phyloP scores from a whole-genome alignment of 192 early-diverging fungal genomes.

The Mortierella claussenii region DNA sequence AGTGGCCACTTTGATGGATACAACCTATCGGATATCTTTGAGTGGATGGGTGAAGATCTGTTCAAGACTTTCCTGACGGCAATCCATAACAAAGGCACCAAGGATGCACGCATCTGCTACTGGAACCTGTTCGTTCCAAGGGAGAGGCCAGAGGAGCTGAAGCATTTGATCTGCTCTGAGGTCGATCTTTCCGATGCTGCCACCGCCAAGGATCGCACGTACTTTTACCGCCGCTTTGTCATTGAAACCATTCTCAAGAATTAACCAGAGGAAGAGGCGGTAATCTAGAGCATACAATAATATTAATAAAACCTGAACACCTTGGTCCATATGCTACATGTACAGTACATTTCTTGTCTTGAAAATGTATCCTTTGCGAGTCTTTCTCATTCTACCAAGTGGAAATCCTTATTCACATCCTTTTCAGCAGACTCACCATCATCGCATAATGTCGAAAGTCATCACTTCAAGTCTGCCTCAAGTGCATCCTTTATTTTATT shows the following conservation, averaged over 20 bases:
- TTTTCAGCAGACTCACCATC: too few relatives aligned
- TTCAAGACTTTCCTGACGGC: constrained; percentile 48
- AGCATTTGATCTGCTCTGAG: constrained; percentile 39
- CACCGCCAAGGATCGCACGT: constrained; percentile 48
- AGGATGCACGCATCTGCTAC: constrained; percentile 47
- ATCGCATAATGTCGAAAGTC: too few relatives aligned
- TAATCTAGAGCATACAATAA: neutral
- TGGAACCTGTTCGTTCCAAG: constrained; percentile 54
- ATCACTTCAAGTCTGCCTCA: too few relatives aligned
- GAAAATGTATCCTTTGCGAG: too few relatives aligned
- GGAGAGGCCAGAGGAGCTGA: constrained; percentile 43
- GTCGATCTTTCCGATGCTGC: constrained; percentile 40
- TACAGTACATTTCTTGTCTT: too few relatives aligned
- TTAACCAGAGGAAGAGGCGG: neutral
- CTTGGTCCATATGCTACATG: too few relatives aligned
- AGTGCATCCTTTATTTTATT: too few relatives aligned
- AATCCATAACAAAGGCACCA: constrained; percentile 46
- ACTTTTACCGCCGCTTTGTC: constrained; percentile 53
- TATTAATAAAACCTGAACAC: too few relatives aligned
- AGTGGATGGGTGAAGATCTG: constrained; percentile 52
- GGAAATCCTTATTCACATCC: too few relatives aligned
- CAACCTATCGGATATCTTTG: constrained; percentile 51
- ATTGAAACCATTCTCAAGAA: constrained; percentile 47
- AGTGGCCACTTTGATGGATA: constrained; percentile 52
- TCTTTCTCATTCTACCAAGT: too few relatives aligned